These are phyloP conservation scores for Pharus latifolius DNA, from an alignment of 176 grass and related monocot genomes.

Conservation along the genomic window DNA sequence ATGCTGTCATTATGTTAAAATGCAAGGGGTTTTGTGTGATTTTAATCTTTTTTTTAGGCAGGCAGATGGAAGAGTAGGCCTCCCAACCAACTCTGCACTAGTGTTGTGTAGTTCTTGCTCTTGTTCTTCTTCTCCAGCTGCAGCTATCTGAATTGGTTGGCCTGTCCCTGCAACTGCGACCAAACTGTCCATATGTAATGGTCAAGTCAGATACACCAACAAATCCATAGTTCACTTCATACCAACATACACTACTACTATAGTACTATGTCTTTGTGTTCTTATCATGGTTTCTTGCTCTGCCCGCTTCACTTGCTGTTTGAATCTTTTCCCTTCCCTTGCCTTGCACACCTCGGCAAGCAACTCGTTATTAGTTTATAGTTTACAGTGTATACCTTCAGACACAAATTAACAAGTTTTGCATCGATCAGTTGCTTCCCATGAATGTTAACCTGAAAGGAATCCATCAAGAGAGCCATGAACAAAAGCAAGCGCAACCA, in stretches of 20 bases:
- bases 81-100: conserved; percentile 32
- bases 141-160: conserved; percentile 29
- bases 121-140: conserved; percentile 16
- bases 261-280: conserved; percentile 19
- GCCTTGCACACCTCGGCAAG: conserved; percentile 81
- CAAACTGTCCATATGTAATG: conserved; percentile 34
- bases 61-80: not conserved
- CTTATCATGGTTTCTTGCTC: conserved; percentile 19
- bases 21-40: not conserved
- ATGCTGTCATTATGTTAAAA: not conserved
- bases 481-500: not conserved
- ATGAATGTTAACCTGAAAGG: not conserved
- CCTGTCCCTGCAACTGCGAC: conserved; percentile 21
- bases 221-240: not conserved
- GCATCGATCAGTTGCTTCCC: not conserved
- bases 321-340: conserved; percentile 29
- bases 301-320: not conserved
- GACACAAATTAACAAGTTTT: not conserved
- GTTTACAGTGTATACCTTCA: not conserved
- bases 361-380: conserved; percentile 12
- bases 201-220: conserved; percentile 39
- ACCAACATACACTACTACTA: conserved; percentile 23
- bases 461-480: conserved; percentile 22
- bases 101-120: not conserved
- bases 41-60: not conserved